A percentile compares a stretch with the other conserved stretches of the same genome.
These are phyloP conservation scores for Zopfia rhizophila DNA, from an alignment of 2,329 filamentous ascomycete species.

Conservation along the genomic window DNA sequence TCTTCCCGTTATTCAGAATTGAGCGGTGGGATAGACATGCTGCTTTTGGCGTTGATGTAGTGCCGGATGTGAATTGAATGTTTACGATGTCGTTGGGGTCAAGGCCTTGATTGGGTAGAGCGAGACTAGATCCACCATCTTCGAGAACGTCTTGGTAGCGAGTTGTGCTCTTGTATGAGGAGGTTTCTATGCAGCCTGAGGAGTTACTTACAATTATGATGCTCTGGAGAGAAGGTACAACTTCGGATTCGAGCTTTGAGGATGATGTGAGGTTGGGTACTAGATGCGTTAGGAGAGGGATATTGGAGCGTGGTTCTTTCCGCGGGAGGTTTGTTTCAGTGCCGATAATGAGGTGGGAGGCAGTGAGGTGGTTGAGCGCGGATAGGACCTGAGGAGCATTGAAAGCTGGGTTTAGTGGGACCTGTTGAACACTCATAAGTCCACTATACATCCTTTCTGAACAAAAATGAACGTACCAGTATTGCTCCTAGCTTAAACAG, in stretches of 20 bases:
- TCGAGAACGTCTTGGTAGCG: constrained; percentile 59
- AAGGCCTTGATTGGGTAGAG: constrained; percentile 62
- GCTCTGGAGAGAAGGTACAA: constrained; percentile 74
- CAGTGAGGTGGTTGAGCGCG: constrained; percentile 79
- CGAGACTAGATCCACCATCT: constrained; percentile 51
- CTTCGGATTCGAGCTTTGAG: constrained; percentile 61
- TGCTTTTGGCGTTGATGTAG: constrained; percentile 89
- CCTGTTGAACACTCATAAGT: constrained; percentile 52
- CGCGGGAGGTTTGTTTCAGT: constrained; percentile 84
- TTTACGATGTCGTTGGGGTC: constrained; percentile 80
- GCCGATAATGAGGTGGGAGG: constrained; percentile 81
- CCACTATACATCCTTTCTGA: too few relatives aligned
- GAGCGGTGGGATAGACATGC: constrained; percentile 85
- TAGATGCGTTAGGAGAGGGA: constrained; percentile 66
- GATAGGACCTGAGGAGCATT: constrained; percentile 80
- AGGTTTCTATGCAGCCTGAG: constrained; percentile 61
- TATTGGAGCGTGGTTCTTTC: constrained; percentile 69
- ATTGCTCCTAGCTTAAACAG: constrained; percentile 94
- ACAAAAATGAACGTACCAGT: constrained; percentile 66
- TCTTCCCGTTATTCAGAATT: constrained; percentile 92
- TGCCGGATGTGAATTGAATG: constrained; percentile 98
- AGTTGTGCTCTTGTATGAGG: constrained; percentile 46
- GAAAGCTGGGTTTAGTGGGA: constrained; percentile 93
- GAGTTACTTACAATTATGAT: constrained; percentile 86
- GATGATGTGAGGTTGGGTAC: constrained; percentile 58